Base-by-base conservation (phyloP, 352 stramenopile genomes). In the Globisporangium cylindrosporum region DNA sequence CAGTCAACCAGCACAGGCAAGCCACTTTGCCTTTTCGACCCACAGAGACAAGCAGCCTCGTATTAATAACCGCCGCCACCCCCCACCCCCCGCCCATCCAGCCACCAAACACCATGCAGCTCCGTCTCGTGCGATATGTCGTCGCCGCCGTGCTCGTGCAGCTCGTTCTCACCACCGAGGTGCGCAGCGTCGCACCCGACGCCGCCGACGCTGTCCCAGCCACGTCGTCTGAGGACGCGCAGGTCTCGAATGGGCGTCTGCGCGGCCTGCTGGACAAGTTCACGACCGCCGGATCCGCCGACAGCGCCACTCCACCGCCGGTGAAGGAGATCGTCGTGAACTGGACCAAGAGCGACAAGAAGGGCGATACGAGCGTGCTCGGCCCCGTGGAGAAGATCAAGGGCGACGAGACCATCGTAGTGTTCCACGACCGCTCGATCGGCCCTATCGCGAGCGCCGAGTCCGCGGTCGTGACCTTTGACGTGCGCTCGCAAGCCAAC, bases 391-490 rank as follows among this genome's bases (percentile, higher is more conserved):
- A 85, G 61, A 89, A 86, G 67, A 84, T 93, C 54, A 70, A 71
- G 15, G 85, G 83, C 56, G 83, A 80, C 58, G 77, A 90, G 62
- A 83, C 81, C 10, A 80, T 91, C n/a, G 72, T 93, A 5, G 80
- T 93, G 54, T 93, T 91, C 62, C 77, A 83, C 74, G 81, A 93
- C 71, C 78, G 74, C 5, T 68, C 73, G 0, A n/a, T 74, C 32
- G 74, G 73, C 49, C 36, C 64, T 2, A 59, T 70, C n/a, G 69
- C 68, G 55, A 73, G 80, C 36, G 74, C 72, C 46, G 83, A 93
- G 71, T 84, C 82, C 18, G 80, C 82, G 5, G 64, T 90, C 3
- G 85, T 93, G 59, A 73, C 71, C n/a, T 93, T 91, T 48, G 81
- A 93, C 59, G 78, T 93, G 63, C 79, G 77, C 7, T 89, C 85